Conservation (phyloP, 2,329 filamentous ascomycete species). For the Trichoderma semiorbis region DNA sequence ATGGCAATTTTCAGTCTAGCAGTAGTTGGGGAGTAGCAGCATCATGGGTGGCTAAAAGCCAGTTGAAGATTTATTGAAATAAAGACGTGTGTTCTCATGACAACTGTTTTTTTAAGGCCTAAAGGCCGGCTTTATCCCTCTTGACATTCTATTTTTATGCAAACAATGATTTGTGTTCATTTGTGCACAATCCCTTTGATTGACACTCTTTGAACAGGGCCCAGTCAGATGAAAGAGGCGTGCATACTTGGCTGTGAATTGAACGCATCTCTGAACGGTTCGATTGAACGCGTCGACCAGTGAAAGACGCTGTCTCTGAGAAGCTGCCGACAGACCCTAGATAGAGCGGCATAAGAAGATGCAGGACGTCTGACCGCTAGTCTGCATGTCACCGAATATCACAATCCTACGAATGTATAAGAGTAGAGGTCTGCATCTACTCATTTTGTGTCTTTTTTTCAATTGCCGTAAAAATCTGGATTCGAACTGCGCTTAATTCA, state of each 20-base stretch:
- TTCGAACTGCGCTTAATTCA: background rate
- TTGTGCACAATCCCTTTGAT: background rate
- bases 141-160: background rate
- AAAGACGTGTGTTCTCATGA: background rate
- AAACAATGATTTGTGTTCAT: background rate
- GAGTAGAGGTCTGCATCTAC: background rate
- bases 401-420: background rate
- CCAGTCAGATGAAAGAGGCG: background rate
- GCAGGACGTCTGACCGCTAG: conserved; percentile 9
- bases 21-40: background rate
- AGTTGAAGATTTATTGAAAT: background rate
- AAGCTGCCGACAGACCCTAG: background rate
- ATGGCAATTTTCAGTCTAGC: background rate
- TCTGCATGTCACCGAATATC: background rate
- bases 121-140: background rate
- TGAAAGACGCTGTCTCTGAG: background rate
- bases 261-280: background rate
- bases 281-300: background rate
- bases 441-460: background rate
- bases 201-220: background rate
- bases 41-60: background rate
- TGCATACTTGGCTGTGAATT: background rate
- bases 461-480: background rate
- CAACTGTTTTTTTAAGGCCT: background rate
- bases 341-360: background rate